Evolutionary conservation across 139 green algal genomes (phyloP), one percentile per base, ranked within the genome.

Genomic region (Chlorokybus atmophyticus): DNA sequence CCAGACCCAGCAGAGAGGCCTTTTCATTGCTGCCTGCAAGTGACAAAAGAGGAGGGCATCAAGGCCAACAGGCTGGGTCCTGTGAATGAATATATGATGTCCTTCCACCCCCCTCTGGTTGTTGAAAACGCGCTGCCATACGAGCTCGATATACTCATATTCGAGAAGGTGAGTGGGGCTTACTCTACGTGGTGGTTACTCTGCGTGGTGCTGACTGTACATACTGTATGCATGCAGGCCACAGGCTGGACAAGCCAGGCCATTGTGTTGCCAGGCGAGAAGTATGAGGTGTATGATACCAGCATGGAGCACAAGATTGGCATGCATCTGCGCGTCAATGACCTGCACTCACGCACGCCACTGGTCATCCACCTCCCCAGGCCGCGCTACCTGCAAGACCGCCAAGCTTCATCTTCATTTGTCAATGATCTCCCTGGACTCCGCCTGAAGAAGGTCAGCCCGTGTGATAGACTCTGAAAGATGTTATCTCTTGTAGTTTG

Each of bases 61-160:
- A 52, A 52, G 10, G 14, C 7, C 10, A 7, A 10, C 7, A 23
- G 42, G 7, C 10, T 26, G 42, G 7, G 49, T 21, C 21, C 5
- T 7, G 24, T 57, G 47, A 55, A 42, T 4, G 62, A 74, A 40
- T 67, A 71, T 27, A 40, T 56, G 23, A 52, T 81, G 48, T 26
- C 23, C 3, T 75, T 81, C 31, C 52, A 75, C 25, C 61, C 74
- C 17, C 65, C 69, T 5, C 42, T 81, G 21, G 59, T 59, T 10
- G 56, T 81, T 41, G 48, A 64, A 29, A 81, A 81, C 50, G 8
- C 60, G 39, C 52, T 81, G 49, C 74, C 74, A 21, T 68, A 64
- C 57, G 41, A 50, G 6, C 59, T 78, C 47, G 50, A 47, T 19
- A n/a, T 4, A 30, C 28, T n/a, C 5, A 3, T 58, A 8, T 7